Evolutionary conservation across 1,284 basidiomycete species (phyloP).

Genomic region (Microbotryum silenes-acaulis): DNA sequence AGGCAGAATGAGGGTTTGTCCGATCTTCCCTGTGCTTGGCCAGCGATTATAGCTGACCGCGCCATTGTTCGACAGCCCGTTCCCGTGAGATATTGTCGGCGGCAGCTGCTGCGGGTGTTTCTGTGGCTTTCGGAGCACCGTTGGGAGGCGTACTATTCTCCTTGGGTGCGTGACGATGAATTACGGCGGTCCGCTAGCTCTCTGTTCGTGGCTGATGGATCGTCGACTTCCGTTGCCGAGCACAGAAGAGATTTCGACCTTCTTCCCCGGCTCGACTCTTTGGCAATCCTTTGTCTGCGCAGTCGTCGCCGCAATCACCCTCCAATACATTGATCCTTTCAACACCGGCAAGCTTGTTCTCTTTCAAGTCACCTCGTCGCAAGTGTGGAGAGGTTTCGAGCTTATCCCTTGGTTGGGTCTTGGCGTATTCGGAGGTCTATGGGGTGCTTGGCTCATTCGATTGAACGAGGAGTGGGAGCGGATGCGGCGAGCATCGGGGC

Average conservation of each 20-base stretch:
- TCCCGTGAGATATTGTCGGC: constrained; percentile 85
- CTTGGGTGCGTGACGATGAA: constrained; percentile 41
- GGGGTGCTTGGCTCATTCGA: constrained; percentile 89
- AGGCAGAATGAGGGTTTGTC: constrained; percentile 40
- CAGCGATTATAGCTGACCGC: no score
- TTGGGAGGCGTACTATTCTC: constrained; percentile 90
- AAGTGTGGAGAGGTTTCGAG: constrained; percentile 45
- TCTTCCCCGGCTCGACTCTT: constrained; percentile 57
- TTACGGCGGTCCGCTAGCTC: background rate
- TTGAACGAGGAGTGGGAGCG: constrained; percentile 73
- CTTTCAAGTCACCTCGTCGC: constrained; percentile 83
- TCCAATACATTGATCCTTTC: constrained; percentile 81
- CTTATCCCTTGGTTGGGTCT: constrained; percentile 36
- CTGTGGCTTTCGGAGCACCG: constrained; percentile 69
- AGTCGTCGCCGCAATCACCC: constrained; percentile 59
- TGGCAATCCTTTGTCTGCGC: constrained; percentile 79
- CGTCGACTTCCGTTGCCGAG: background rate
- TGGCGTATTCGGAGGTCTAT: constrained; percentile 56
- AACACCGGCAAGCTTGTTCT: constrained; percentile 61
- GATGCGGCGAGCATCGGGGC: constrained; percentile 36
- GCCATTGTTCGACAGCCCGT: constrained; percentile 53
- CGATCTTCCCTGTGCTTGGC: background rate
- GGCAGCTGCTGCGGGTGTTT: constrained; percentile 63
- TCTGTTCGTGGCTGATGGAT: background rate
- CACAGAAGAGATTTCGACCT: constrained; percentile 72